phyloP scores from a whole-genome alignment of 257 asterid species.

The Dorcoceras hygrometricum region DNA sequence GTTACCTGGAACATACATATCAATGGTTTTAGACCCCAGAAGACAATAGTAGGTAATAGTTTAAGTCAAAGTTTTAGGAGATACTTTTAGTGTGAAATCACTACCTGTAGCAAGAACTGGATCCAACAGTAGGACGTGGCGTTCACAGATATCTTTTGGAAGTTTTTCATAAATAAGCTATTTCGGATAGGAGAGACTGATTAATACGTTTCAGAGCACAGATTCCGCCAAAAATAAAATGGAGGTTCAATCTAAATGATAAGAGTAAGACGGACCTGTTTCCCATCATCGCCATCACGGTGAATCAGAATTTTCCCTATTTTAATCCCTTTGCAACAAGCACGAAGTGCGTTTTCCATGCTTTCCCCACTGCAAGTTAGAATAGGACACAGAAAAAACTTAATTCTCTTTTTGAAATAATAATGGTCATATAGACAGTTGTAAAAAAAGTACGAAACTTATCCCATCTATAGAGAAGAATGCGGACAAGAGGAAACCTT shows the following conservation, averaged over 20 bases:
- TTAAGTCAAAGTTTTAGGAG: not conserved
- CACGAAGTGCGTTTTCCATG: slow-evolving; percentile 98
- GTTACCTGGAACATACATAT: slow-evolving; percentile 57
- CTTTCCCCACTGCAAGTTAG: slow-evolving; percentile 80
- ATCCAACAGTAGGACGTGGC: slow-evolving; percentile 95
- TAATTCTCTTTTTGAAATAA: not conserved
- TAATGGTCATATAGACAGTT: not conserved
- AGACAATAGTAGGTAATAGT: not conserved
- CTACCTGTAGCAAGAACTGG: slow-evolving; percentile 99
- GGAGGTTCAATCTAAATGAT: slow-evolving; percentile 18
- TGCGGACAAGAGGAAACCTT: not conserved
- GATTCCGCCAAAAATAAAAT: slow-evolving; percentile 15
- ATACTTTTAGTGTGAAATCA: not conserved
- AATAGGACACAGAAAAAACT: slow-evolving; percentile 3
- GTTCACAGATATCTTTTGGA: slow-evolving; percentile 84
- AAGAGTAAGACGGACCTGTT: slow-evolving; percentile 55
- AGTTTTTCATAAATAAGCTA: slow-evolving; percentile 99
- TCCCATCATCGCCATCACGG: slow-evolving; percentile 96
- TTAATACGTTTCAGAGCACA: not conserved
- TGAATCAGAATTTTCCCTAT: slow-evolving; percentile 95
- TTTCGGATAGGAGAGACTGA: slow-evolving; percentile 23
- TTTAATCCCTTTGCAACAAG: slow-evolving; percentile 99
- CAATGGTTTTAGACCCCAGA: not conserved
- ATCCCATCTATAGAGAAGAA: not conserved
- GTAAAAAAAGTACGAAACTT: not conserved